Evolutionary conservation across 2,329 filamentous ascomycete genomes (phyloP).

Genomic region (Cladorrhinum sp.): DNA sequence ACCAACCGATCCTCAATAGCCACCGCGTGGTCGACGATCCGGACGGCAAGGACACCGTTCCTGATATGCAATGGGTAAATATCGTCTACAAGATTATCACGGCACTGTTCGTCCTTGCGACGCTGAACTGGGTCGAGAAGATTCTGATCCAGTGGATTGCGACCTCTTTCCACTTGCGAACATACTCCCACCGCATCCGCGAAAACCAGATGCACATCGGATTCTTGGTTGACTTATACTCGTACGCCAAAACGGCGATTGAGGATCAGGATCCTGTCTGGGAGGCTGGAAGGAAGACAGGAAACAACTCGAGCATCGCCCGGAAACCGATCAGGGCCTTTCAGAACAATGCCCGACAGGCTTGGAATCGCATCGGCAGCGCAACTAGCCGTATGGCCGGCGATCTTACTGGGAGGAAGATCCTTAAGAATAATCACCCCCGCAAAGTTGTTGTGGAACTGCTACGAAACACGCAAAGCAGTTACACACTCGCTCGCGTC

Average conservation of each 20-base stretch:
- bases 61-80: slow-evolving; percentile 65
- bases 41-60: slow-evolving; percentile 42
- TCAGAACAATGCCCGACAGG: slow-evolving; percentile 71
- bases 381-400: slow-evolving; percentile 83
- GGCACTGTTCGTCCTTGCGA: slow-evolving; percentile 73
- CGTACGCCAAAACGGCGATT: slow-evolving; percentile 75
- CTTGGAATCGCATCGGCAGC: slow-evolving; percentile 76
- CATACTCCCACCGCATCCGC: slow-evolving; percentile 79
- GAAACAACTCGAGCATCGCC: slow-evolving; percentile 48
- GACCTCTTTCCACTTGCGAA: slow-evolving; percentile 85
- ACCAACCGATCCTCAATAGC: slow-evolving; percentile 73
- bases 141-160: slow-evolving; percentile 93
- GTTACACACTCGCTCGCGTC: slow-evolving; percentile 81
- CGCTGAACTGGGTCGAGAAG: slow-evolving; percentile 85
- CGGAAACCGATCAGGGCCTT: slow-evolving; percentile 74
- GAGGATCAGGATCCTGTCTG: slow-evolving; percentile 51
- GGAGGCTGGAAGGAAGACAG: slow-evolving; percentile 36
- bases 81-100: slow-evolving; percentile 84
- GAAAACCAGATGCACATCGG: slow-evolving; percentile 84
- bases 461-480: slow-evolving; percentile 66
- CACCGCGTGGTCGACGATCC: slow-evolving; percentile 41
- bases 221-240: slow-evolving; percentile 53
- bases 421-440: slow-evolving; percentile 67
- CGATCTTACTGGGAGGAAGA: slow-evolving; percentile 80
- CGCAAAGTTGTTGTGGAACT: slow-evolving; percentile 80